Conservation (phyloP, 106 monocot species). For the Amphibolis antarctica region DNA sequence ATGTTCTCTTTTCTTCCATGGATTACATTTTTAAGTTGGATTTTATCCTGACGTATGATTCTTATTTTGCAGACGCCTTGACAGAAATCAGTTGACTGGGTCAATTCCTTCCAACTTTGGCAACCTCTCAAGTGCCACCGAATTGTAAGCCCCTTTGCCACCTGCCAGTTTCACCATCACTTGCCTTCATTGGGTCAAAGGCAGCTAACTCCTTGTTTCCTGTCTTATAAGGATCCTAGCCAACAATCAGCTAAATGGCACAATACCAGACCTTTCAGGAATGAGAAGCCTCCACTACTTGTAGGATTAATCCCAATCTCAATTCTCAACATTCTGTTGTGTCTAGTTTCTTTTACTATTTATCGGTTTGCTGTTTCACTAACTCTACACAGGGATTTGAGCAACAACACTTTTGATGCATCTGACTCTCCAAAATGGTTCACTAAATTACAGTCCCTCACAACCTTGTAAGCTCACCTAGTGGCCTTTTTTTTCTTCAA, state of each 20-base stretch:
- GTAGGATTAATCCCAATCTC: conserved; percentile 26
- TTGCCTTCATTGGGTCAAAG: neutral
- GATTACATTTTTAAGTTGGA: neutral
- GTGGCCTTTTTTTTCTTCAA: neutral
- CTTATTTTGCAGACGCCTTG: conserved; percentile 45
- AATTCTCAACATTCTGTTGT: neutral
- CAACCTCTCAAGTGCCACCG: conserved; percentile 40
- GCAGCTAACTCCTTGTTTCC: neutral
- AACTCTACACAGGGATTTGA: conserved; percentile 49
- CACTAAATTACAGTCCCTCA: conserved; percentile 35
- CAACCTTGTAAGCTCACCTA: conserved; percentile 40
- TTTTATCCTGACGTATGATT: neutral
- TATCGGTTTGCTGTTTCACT: neutral
- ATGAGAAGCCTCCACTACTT: conserved; percentile 42
- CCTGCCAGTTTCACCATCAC: neutral
- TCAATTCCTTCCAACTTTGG: conserved; percentile 50
- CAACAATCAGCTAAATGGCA: conserved; percentile 55
- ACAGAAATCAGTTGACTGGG: conserved; percentile 49
- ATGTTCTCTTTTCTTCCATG: conserved; percentile 13
- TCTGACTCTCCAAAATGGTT: conserved; percentile 69
- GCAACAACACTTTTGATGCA: conserved; percentile 64
- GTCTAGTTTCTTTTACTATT: neutral
- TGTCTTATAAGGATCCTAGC: conserved; percentile 44
- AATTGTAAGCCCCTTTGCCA: conserved; percentile 46
- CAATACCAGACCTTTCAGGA: conserved; percentile 50